Conservation (phyloP, 768 basidiomycete genomes). For the Panellus pusillus region DNA sequence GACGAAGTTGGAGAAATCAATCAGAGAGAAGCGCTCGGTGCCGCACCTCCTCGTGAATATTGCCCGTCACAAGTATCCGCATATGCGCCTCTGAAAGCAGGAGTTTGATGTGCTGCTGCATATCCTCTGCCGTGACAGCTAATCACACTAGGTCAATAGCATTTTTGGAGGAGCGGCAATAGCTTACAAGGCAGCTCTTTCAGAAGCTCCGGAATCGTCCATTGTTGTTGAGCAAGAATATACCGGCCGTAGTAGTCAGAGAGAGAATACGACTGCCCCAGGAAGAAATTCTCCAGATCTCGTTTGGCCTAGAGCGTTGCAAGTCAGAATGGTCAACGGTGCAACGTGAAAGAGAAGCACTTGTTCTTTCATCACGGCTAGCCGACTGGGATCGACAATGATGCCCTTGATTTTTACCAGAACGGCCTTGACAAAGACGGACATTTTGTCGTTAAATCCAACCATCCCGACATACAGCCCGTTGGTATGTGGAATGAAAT, state of each 20-base stretch:
- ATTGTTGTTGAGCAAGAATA: constrained; percentile 67
- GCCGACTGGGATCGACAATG: constrained; percentile 65
- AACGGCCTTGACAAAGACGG: constrained; percentile 70
- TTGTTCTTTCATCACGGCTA: constrained; percentile 83
- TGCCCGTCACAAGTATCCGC: constrained; percentile 78
- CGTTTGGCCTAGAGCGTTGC: constrained; percentile 55
- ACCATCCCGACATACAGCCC: constrained; percentile 67
- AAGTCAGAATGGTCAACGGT: constrained; percentile 3
- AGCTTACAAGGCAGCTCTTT: constrained; percentile 70
- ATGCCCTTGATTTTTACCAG: constrained; percentile 67
- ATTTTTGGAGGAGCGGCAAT: neutral
- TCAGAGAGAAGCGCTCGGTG: neutral
- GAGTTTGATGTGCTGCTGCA: constrained; percentile 58
- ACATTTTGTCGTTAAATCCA: constrained; percentile 93
- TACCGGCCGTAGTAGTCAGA: constrained; percentile 77
- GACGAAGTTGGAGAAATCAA: neutral
- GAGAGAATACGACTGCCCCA: constrained; percentile 79
- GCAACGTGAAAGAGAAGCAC: constrained; percentile 29
- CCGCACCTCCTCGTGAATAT: constrained; percentile 79
- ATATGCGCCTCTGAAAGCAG: constrained; percentile 68
- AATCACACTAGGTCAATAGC: neutral
- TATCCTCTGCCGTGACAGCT: constrained; percentile 74
- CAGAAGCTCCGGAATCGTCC: constrained; percentile 77
- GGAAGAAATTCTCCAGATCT: constrained; percentile 84
- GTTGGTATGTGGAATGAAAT: constrained; percentile 57